Evolutionary conservation across 2,329 filamentous ascomycete genomes (phyloP).

Genomic region (Neurospora sp.): DNA sequence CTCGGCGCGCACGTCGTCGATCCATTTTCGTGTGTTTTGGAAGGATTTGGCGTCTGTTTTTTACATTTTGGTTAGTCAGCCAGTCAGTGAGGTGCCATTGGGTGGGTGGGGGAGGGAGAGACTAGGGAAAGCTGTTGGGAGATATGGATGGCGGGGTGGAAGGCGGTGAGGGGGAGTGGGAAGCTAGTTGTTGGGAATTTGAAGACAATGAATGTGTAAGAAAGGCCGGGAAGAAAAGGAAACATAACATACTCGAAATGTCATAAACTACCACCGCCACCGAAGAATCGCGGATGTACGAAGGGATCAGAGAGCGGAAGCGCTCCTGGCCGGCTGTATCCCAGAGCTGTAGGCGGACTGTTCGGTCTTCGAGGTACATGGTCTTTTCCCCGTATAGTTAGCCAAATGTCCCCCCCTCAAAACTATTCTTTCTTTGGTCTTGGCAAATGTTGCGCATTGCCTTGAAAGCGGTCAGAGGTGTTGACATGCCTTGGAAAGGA

Average conservation of each 20-base stretch:
- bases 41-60: slow-evolving; percentile 78
- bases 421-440: background rate
- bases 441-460: background rate
- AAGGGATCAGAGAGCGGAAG: slow-evolving; percentile 93
- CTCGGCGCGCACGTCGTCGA: slow-evolving; percentile 94
- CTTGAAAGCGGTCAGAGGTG: background rate
- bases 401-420: background rate
- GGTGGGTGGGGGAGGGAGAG: too few species aligned
- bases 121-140: background rate
- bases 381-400: slow-evolving; percentile 46
- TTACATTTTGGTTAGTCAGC: background rate
- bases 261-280: slow-evolving; percentile 99
- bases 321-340: slow-evolving; percentile 96
- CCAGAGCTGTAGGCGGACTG: slow-evolving; percentile 94
- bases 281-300: slow-evolving; percentile 95
- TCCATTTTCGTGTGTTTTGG: slow-evolving; percentile 98
- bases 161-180: background rate
- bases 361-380: slow-evolving; percentile 99
- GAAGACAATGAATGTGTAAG: background rate
- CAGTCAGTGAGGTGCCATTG: too few species aligned
- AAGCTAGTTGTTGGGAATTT: background rate
- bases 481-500: slow-evolving; percentile 76
- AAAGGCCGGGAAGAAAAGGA: background rate
- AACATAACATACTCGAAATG: slow-evolving; percentile 61
- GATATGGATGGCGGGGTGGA: background rate